phyloP scores from a whole-genome alignment of 192 early-diverging fungal species.

The Coemansia sp. region DNA sequence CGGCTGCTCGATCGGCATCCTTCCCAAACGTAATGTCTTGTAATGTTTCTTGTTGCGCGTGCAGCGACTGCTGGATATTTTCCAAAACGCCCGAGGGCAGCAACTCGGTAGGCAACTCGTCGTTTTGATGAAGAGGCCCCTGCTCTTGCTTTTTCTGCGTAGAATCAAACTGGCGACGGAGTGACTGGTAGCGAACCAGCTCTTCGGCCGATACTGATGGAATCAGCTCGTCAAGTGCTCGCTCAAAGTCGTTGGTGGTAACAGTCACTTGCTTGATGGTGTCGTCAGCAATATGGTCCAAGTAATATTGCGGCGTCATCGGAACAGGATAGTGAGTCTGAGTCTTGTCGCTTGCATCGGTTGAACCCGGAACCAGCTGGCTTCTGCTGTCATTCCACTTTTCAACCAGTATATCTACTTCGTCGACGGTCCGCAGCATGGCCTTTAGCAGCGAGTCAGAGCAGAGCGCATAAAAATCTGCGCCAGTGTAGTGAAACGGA shows the following conservation, averaged over 20 bases:
- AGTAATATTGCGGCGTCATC: slow-evolving; percentile 86
- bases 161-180: slow-evolving; percentile 81
- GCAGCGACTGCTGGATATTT: slow-evolving; percentile 4
- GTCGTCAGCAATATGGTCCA: slow-evolving; percentile 75
- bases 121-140: not conserved
- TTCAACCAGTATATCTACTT: slow-evolving; percentile 60
- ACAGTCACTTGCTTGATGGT: slow-evolving; percentile 82
- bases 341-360: not conserved
- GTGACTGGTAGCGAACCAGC: slow-evolving; percentile 77
- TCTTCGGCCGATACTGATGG: slow-evolving; percentile 88
- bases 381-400: slow-evolving; percentile 31
- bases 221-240: slow-evolving; percentile 78
- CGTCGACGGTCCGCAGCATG: slow-evolving; percentile 82
- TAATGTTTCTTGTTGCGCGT: not conserved
- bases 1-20: not conserved
- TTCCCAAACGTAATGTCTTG: not conserved
- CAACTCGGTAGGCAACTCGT: not conserved
- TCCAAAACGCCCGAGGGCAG: not conserved
- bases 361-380: slow-evolving; percentile 38
- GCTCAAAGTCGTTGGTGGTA: slow-evolving; percentile 75
- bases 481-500: slow-evolving; percentile 93
- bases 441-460: slow-evolving; percentile 97
- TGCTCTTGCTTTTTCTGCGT: slow-evolving; percentile 19
- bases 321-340: slow-evolving; percentile 54
- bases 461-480: slow-evolving; percentile 98